phyloP scores from a whole-genome alignment of 1,139 yeast species.

The Zygoascus hellenicus region DNA sequence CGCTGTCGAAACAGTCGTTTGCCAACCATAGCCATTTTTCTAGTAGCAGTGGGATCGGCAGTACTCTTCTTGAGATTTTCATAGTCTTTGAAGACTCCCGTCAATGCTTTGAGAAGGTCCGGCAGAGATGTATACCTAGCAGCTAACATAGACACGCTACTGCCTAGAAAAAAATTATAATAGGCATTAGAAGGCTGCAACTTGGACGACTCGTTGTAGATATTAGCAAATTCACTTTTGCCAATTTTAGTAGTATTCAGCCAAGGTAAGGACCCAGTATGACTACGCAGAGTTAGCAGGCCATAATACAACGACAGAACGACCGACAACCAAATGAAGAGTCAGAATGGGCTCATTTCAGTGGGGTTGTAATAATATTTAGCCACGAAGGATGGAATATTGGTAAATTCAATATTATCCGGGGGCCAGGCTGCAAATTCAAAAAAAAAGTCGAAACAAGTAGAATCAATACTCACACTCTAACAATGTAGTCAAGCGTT shows the following conservation, averaged over 20 bases:
- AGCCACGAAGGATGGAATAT: background rate
- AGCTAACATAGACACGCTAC: constrained; percentile 7
- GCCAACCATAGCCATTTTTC: constrained; percentile 5
- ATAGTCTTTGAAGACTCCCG: constrained; percentile 10
- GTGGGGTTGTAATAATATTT: background rate
- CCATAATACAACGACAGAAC: background rate
- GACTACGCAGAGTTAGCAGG: background rate
- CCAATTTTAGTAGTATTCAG: background rate
- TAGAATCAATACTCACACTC: constrained; percentile 24
- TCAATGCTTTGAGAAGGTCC: constrained; percentile 7
- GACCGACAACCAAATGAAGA: background rate
- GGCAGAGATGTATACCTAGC: constrained; percentile 5
- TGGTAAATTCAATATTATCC: background rate
- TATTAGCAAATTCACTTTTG: background rate
- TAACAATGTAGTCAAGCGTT: constrained; percentile 25
- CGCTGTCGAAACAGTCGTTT: constrained; percentile 9
- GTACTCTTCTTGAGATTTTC: constrained; percentile 8
- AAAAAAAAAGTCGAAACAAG: too few relatives aligned
- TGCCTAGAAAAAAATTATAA: constrained; percentile 7
- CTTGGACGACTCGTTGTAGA: background rate
- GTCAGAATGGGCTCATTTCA: background rate
- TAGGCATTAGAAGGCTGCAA: constrained; percentile 4
- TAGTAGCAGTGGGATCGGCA: constrained; percentile 4
- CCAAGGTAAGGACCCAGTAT: constrained; percentile 3
- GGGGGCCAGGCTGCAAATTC: too few relatives aligned